Evolutionary conservation across 1,139 yeast genomes (phyloP), one percentile per base, ranked within the genome.

Genomic region (Taiozyma onychis): DNA sequence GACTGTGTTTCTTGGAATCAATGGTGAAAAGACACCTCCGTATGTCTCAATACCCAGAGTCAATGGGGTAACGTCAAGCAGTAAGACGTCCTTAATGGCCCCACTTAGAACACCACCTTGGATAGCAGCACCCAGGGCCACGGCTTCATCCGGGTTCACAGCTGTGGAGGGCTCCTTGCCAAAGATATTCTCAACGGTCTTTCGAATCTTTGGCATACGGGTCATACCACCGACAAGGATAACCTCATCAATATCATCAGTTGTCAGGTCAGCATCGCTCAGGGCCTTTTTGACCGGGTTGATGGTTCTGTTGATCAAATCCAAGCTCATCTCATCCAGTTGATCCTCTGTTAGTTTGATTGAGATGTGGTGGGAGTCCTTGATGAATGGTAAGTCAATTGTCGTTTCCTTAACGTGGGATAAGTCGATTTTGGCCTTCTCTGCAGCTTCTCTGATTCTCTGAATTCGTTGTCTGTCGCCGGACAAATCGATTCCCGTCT

Each of bases 161-260:
- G 78, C 75, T 2, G 83, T 78, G 55, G 79, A 83, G 22, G 90
- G 88, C 48, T 71, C 67, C 57, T 75, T 81, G 7, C 72, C 71
- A 62, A 85, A 85, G n/a, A 80, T 61, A 1, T 75, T 74, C 53
- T 73, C 76, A 1, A 86, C 90, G 0, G 76, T 70, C 34, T 71
- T 69, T 52, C 89, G 71, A 42, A 86, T 78, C 62, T 79, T 81
- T 28, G 95, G 95, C 95, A 86, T 86, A 63, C 93, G 70, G 0
- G 95, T 85, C 95, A 86, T 86, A 42, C 95, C 95, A 32, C 95
- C 95, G 28, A 86, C 95, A 45, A 86, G 66, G 44, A 86, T 76
- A 14, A 86, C 78, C 59, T 85, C 89, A 65, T 85, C 88, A 39
- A 86, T 75, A 52, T 85, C 90, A 27, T 72, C 71, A 6, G 77